Evolutionary conservation across 1,284 basidiomycete species (phyloP), one percentile per base, ranked within the genome.

Genomic region (Ceratobasidium sp.): DNA sequence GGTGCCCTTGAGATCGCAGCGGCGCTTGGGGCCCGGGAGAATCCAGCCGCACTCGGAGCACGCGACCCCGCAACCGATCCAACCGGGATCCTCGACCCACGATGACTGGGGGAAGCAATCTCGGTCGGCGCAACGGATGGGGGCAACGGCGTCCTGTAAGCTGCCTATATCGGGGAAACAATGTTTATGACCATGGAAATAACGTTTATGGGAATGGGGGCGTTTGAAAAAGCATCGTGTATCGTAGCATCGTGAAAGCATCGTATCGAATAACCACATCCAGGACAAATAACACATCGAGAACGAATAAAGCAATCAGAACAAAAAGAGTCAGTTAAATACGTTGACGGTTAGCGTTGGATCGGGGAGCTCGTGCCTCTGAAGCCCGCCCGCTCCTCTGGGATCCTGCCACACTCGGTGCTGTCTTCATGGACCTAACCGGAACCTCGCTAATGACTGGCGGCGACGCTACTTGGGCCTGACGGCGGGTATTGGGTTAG

Each of bases 341-440:
- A 32, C 64, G 50, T 55, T 41, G 54, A 67, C 50, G 61, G 32
- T 46, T 62, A 16, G 23, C 38, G n/a, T 23, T 67, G 50, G 64
- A 67, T 21, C 64, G 64, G 41, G 50, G 50, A 28, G 62, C 55
- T 52, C 64, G 64, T 67, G 64, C 64, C 64, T 67, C 64, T 67
- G 64, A 67, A 41, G 26, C 64, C 41, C 64, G 2, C 49, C 63
- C 63, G n/a, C 63, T 66, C 63, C 47, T 3, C 6, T 66, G 50
- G 35, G 64, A 67, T 55, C 64, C 64, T 28, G 46, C 63, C 13
- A 55, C 64, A 41, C 64, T 67, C 14, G 64, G 32, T n/a, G 63
- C 49, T 49, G 23, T 66, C n/a, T n/a, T 7, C 47, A 11, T n/a
- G 63, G 63, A 9, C n/a, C 28, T 32, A 11, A 57, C 35, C 11